Conservation (phyloP, 2,329 filamentous ascomycete species). For the Helotiales sp. region DNA sequence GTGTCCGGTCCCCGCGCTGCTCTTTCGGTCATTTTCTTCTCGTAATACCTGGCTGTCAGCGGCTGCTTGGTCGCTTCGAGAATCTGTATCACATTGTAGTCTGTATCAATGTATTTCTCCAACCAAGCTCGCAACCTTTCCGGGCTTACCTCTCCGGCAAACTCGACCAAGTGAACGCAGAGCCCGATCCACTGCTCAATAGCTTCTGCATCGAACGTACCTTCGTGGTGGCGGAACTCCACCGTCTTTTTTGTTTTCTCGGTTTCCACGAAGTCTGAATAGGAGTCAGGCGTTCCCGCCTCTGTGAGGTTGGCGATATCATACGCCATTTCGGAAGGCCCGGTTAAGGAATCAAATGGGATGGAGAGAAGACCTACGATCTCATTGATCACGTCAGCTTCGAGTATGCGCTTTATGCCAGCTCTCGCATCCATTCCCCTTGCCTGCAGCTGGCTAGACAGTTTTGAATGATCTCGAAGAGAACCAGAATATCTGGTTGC, state of each 20-base stretch:
- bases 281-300: not conserved
- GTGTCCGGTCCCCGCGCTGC: not conserved
- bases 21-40: not conserved
- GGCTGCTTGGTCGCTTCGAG: not conserved
- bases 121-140: not conserved
- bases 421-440: not conserved
- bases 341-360: no score
- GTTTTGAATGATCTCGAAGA: slow-evolving; percentile 18
- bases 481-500: not conserved
- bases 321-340: no score
- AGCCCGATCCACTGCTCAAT: slow-evolving; percentile 33
- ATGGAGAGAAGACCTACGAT: not conserved
- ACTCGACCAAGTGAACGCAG: slow-evolving; percentile 28
- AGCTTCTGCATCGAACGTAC: slow-evolving; percentile 24
- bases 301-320: not conserved
- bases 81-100: not conserved
- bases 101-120: not conserved
- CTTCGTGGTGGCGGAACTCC: slow-evolving; percentile 40
- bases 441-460: not conserved
- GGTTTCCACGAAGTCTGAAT: not conserved
- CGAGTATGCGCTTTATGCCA: not conserved
- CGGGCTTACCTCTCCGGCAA: slow-evolving; percentile 8
- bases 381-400: not conserved
- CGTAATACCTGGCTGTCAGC: not conserved
- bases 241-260: slow-evolving; percentile 24